Conservation (phyloP, 1,284 basidiomycete species). For the Meira nashicola region DNA sequence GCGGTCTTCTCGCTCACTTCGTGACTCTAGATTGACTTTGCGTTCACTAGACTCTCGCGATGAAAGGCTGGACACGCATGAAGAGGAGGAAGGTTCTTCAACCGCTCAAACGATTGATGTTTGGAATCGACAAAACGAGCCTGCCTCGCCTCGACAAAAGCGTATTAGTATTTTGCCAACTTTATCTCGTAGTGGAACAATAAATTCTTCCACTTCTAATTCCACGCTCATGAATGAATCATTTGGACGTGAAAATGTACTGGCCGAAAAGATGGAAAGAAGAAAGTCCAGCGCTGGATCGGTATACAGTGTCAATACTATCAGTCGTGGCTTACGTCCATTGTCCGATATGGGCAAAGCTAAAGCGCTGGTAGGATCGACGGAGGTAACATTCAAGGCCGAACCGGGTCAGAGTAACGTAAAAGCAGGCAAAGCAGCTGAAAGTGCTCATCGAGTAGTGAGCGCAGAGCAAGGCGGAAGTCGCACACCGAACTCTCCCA, state of each 20-base stretch:
- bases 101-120: neutral
- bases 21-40: neutral
- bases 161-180: neutral
- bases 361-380: constrained; percentile 23
- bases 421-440: neutral
- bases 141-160: neutral
- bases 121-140: neutral
- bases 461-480: too few relatives aligned
- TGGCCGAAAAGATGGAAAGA: neutral
- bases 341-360: constrained; percentile 42
- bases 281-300: constrained; percentile 27
- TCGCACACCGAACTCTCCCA: neutral
- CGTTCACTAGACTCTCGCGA: constrained; percentile 14
- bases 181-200: neutral
- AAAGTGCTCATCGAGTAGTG: neutral
- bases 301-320: constrained; percentile 32
- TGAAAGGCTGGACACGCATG: constrained; percentile 9
- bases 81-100: neutral
- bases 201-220: too few relatives aligned
- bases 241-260: neutral
- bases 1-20: neutral
- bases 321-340: constrained; percentile 27
- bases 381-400: neutral
- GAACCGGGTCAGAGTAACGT: neutral
- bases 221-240: too few relatives aligned